Evolutionary conservation across 1,284 basidiomycete species (phyloP).

Genomic region (Prillingera fragicola): DNA sequence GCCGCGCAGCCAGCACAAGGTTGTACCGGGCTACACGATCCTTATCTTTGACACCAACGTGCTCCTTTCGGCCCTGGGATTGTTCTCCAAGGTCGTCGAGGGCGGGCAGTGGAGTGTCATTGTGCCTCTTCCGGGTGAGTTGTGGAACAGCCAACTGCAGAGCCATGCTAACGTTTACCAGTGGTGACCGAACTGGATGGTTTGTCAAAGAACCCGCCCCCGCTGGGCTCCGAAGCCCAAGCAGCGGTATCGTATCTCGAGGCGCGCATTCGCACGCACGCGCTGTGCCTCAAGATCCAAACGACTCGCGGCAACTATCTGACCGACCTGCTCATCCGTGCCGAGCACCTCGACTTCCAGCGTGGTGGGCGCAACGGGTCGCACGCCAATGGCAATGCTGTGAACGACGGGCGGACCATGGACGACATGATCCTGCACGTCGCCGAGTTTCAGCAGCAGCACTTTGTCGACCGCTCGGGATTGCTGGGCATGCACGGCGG

Average conservation of each 20-base stretch:
- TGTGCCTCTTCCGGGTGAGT: conserved; percentile 67
- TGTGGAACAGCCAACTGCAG: not conserved
- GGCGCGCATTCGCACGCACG: conserved; percentile 66
- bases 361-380: conserved; percentile 7
- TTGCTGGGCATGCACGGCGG: conserved; percentile 54
- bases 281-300: conserved; percentile 80
- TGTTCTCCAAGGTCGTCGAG: conserved; percentile 71
- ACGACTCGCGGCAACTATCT: conserved; percentile 94
- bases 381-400: conserved; percentile 45
- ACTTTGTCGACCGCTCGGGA: conserved; percentile 78
- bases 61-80: conserved; percentile 68
- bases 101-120: conserved; percentile 79
- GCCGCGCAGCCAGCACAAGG: conserved; percentile 29
- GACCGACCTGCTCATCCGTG: conserved; percentile 70
- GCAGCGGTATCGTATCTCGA: conserved; percentile 70
- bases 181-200: conserved; percentile 96
- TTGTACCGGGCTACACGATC: conserved; percentile 79
- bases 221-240: conserved; percentile 61
- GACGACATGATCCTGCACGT: conserved; percentile 92
- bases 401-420: conserved; percentile 63
- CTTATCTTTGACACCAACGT: conserved; percentile 95
- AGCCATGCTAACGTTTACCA: too few relatives aligned
- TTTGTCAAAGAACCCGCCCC: conserved; percentile 61
- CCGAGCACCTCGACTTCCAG: conserved; percentile 73
- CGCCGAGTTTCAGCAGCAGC: conserved; percentile 84